Percentiles rank a stretch among this genome's conserved stretches.
These are phyloP conservation scores for Kwoniella europaea DNA, from an alignment of 768 basidiomycete genomes.

Conservation along the genomic window DNA sequence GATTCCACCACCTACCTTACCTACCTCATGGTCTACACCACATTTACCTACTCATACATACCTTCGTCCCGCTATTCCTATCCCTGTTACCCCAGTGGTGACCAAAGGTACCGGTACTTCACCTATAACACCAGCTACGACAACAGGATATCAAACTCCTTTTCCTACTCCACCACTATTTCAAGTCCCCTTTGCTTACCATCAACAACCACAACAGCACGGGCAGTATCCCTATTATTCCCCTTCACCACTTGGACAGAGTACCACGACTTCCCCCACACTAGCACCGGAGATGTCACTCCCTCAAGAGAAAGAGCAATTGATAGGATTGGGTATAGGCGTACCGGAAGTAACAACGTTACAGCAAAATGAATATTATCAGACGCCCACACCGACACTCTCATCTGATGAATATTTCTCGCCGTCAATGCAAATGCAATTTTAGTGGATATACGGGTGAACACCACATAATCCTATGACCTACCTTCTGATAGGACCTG, in stretches of 20 bases:
- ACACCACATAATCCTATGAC: neutral
- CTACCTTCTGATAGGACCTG: too few relatives aligned
- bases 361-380: conserved; percentile 23
- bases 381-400: conserved; percentile 21
- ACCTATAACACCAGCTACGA: conserved; percentile 31
- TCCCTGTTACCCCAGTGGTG: conserved; percentile 17
- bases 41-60: conserved; percentile 26
- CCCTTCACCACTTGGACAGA: conserved; percentile 24
- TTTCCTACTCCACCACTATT: conserved; percentile 42
- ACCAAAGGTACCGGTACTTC: conserved; percentile 16
- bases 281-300: conserved; percentile 37
- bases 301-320: conserved; percentile 19
- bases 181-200: conserved; percentile 21
- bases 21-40: conserved; percentile 16
- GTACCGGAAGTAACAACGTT: conserved; percentile 16
- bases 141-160: conserved; percentile 31
- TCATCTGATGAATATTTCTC: conserved; percentile 42
- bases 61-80: conserved; percentile 26
- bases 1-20: conserved; percentile 7
- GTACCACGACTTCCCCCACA: conserved; percentile 36
- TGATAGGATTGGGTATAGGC: conserved; percentile 48
- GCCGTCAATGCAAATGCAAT: conserved; percentile 23
- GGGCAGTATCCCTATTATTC: conserved; percentile 21
- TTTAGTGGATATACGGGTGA: neutral
- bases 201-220: conserved; percentile 5